Evolutionary conservation across 2,329 filamentous ascomycete species (phyloP).

Genomic region (Colletotrichum noveboracense): DNA sequence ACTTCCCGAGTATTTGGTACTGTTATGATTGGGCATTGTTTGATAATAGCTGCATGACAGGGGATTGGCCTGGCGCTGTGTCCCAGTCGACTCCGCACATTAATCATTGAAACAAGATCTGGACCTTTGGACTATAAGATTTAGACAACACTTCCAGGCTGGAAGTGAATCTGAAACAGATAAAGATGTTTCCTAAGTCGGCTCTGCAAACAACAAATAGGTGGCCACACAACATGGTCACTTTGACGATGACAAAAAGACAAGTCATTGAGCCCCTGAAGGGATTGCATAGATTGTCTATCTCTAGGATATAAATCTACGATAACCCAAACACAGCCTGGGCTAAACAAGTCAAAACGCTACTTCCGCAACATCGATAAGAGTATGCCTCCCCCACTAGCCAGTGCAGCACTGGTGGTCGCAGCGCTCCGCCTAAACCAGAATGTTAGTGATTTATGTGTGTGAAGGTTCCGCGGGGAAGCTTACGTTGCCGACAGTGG

Average conservation of each 20-base stretch:
- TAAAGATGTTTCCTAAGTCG: rapidly evolving
- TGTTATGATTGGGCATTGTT: not conserved
- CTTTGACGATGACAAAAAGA: not conserved
- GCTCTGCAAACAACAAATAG: not conserved
- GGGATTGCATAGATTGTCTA: not conserved
- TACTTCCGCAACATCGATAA: not conserved
- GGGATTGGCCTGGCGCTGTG: not conserved
- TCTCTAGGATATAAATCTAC: not conserved
- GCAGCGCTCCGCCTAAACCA: not conserved
- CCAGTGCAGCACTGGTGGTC: slow-evolving; percentile 5
- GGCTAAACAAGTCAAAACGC: not conserved
- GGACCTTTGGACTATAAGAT: not conserved
- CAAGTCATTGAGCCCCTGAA: not conserved
- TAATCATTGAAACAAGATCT: not conserved
- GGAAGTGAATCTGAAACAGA: not conserved
- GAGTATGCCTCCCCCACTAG: not conserved
- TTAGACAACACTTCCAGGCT: not conserved
- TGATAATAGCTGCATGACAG: not conserved
- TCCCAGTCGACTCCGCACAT: not conserved
- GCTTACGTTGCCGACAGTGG: not conserved
- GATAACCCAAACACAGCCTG: rapidly evolving
- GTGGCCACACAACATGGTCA: rapidly evolving
- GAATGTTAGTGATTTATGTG: not conserved
- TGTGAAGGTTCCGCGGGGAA: rapidly evolving
- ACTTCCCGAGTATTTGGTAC: not conserved